These are phyloP conservation scores for Didymella exigua DNA, from an alignment of 2,329 filamentous ascomycete genomes.

Conservation along the genomic window DNA sequence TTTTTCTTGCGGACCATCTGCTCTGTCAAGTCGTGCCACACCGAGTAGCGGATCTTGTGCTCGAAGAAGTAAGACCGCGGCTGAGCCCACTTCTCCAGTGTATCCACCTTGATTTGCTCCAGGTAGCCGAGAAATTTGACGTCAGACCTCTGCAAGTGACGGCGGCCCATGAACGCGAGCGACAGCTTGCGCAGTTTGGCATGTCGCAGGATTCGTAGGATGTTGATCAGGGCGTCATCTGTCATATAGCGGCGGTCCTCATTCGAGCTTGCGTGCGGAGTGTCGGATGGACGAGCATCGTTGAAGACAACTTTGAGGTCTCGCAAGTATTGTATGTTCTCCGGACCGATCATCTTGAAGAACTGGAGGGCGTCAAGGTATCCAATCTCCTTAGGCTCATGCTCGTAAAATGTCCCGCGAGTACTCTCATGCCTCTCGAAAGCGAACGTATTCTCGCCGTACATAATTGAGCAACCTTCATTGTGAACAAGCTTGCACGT, in stretches of 20 bases:
- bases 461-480: constrained; percentile 56
- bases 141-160: constrained; percentile 42
- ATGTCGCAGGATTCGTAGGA: constrained; percentile 52
- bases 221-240: constrained; percentile 54
- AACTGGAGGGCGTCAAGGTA: constrained; percentile 54
- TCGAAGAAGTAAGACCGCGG: constrained; percentile 25
- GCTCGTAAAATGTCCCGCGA: constrained; percentile 50
- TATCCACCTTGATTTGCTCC: constrained; percentile 52
- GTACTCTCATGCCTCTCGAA: constrained; percentile 49
- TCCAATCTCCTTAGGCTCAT: constrained; percentile 53
- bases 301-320: constrained; percentile 53
- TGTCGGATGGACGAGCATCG: constrained; percentile 52
- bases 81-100: constrained; percentile 37
- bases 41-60: constrained; percentile 42
- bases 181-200: constrained; percentile 51
- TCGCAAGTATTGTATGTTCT: constrained; percentile 55
- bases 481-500: constrained; percentile 53
- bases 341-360: constrained; percentile 55
- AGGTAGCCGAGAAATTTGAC: constrained; percentile 54
- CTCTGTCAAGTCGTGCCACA: constrained; percentile 43
- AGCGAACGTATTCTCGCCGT: constrained; percentile 57
- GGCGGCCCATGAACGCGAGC: constrained; percentile 52
- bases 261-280: constrained; percentile 45
- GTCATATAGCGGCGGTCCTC: constrained; percentile 57
- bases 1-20: constrained; percentile 47